Evolutionary conservation across 2,329 filamentous ascomycete genomes (phyloP).

Genomic region (Trichophyton mentagrophytes): DNA sequence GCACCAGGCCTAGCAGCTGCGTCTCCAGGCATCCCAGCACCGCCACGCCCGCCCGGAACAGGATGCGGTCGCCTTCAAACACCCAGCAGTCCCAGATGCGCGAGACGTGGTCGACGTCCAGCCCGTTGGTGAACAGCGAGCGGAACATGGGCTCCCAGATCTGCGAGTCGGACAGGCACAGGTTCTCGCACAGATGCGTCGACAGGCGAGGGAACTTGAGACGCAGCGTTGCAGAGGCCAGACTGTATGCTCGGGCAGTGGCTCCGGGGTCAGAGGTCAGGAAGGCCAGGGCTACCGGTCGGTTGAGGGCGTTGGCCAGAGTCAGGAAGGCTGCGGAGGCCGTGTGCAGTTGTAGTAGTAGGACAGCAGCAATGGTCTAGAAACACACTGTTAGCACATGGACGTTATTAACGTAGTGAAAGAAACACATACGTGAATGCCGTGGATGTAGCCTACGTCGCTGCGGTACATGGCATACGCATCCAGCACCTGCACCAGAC

Average conservation of each 20-base stretch:
- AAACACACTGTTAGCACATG: conserved; percentile 1
- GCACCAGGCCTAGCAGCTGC: conserved; percentile 30
- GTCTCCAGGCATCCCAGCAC: conserved; percentile 32
- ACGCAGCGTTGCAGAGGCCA: conserved; percentile 43
- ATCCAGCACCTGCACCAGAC: conserved; percentile 46
- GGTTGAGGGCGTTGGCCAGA: conserved; percentile 50
- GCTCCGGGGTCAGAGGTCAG: conserved; percentile 45
- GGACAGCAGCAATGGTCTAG: conserved; percentile 43
- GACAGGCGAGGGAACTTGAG: conserved; percentile 47
- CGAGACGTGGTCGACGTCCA: conserved; percentile 41
- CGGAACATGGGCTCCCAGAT: conserved; percentile 43
- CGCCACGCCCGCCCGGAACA: conserved; percentile 35
- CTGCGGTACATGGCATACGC: conserved; percentile 52
- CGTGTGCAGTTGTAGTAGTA: conserved; percentile 44
- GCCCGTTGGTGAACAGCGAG: conserved; percentile 39
- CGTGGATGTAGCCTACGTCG: conserved; percentile 48
- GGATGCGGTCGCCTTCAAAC: conserved; percentile 45
- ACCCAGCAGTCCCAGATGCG: conserved; percentile 50
- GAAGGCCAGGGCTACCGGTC: conserved; percentile 48
- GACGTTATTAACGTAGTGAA: neutral
- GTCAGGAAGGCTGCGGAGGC: conserved; percentile 44
- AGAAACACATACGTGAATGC: conserved; percentile 40
- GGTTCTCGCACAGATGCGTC: conserved; percentile 37
- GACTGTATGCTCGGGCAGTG: conserved; percentile 42
- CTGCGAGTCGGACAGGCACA: conserved; percentile 30